Base-by-base conservation (phyloP, 768 basidiomycete genomes). In the Lentinus brumalis region DNA sequence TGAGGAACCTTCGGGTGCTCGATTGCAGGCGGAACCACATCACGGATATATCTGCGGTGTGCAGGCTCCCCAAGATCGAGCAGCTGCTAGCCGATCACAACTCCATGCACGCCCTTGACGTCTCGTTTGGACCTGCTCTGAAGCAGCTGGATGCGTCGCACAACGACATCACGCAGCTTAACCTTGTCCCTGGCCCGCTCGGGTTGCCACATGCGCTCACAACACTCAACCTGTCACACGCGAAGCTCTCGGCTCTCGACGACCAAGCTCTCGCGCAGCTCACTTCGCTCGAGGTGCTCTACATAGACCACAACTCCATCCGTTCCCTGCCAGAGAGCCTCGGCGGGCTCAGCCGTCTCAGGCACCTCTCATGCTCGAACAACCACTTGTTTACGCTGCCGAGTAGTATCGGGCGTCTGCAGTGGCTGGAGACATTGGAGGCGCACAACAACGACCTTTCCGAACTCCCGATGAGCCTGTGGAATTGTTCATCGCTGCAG, bases 371-470 rank as follows among this genome's bases (percentile, higher is more conserved):
- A 11, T 93, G 92, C 70, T 91, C 92, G n/a, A 92, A 98, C 73
- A 98, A 98, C 75, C 83, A 88, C 65, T 82, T 99, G 18, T 84
- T 85, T 56, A 74, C 81, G 15, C 81, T 98, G 0, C 97, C 97
- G 0, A 72, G 78, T 11, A 85, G 83, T 44, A 87, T 98, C 50
- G 94, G 94, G 14, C 78, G 79, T 9, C 78, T 98, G 47, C 85
- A 86, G 74, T 86, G 84, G 45, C 82, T 98, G 10, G 83, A 88
- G 65, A 77, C 75, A 1, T 80, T 99, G 44, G 93, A 97, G 65
- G 89, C 89, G 2, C 96, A 98, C 70, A 95, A 92, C 71, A 99
- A 98, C 77, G 89, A 88, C 66, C 78, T 98, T 49, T 83, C 80
- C 5, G 86, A 87, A 66, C 76, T 98, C 0, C 93, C 96, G 0